Conservation (phyloP, 2,329 filamentous ascomycete genomes). For the Trichoderma arundinaceum region DNA sequence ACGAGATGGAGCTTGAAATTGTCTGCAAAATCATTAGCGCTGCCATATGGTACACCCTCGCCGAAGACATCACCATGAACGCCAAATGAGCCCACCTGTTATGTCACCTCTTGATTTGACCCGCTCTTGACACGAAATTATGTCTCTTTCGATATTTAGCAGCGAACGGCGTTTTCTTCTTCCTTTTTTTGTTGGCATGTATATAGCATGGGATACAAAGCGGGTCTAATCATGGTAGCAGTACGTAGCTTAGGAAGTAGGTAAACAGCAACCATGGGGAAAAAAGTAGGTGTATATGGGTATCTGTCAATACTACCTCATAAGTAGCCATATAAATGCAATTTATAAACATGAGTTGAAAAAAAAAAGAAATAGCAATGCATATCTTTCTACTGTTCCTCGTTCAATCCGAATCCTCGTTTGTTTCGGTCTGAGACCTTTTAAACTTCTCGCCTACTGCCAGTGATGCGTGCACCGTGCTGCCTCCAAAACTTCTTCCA, state of each 20-base stretch:
- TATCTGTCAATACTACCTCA: conserved; percentile 25
- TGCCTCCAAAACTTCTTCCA: conserved; percentile 78
- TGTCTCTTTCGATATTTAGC: not conserved
- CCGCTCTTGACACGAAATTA: not conserved
- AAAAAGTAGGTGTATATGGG: conserved; percentile 23
- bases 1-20: conserved; percentile 69
- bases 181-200: not conserved
- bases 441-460: conserved; percentile 76
- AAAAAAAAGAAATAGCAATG: not conserved
- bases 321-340: conserved; percentile 10
- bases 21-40: conserved; percentile 74
- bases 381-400: not conserved
- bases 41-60: conserved; percentile 69
- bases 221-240: not conserved
- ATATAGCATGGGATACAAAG: conserved; percentile 7
- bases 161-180: conserved; percentile 9
- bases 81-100: not conserved
- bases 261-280: not conserved
- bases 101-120: not conserved
- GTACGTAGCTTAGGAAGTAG: not conserved
- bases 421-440: conserved; percentile 65
- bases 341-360: conserved; percentile 9
- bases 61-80: conserved; percentile 50
- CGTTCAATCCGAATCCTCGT: conserved; percentile 46
- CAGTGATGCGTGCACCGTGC: conserved; percentile 72